Evolutionary conservation across 2,329 filamentous ascomycete species (phyloP).

Genomic region (Thelonectria blattea): DNA sequence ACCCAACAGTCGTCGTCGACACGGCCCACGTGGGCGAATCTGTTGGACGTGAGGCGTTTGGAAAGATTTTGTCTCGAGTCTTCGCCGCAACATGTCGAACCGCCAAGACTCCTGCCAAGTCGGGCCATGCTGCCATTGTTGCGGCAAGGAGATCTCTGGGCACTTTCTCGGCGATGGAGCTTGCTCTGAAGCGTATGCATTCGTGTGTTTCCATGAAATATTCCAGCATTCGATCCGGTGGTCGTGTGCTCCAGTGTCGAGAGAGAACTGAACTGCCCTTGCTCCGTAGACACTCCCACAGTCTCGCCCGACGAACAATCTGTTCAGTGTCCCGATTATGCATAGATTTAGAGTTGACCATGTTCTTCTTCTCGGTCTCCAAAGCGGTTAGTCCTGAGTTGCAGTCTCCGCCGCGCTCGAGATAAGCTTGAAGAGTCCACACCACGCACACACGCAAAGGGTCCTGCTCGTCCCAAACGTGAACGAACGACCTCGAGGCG

Average conservation of each 20-base stretch:
- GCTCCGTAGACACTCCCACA: no score
- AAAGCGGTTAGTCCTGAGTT: slow-evolving; percentile 5
- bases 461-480: neutral
- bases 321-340: slow-evolving; percentile 2
- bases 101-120: neutral
- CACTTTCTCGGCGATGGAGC: neutral
- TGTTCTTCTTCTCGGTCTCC: slow-evolving; percentile 2
- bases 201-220: neutral
- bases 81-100: neutral
- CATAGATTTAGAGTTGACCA: slow-evolving; percentile 16
- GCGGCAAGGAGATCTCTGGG: neutral
- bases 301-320: neutral
- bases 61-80: neutral
- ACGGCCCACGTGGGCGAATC: neutral
- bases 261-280: neutral
- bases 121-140: neutral
- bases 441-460: neutral
- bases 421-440: slow-evolving; percentile 15
- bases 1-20: neutral
- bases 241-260: neutral
- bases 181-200: neutral
- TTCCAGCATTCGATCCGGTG: neutral
- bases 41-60: neutral
- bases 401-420: slow-evolving; percentile 4
- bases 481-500: neutral